Conservation (phyloP, 495 filamentous ascomycete genomes). For the Annulohypoxylon nitens region DNA sequence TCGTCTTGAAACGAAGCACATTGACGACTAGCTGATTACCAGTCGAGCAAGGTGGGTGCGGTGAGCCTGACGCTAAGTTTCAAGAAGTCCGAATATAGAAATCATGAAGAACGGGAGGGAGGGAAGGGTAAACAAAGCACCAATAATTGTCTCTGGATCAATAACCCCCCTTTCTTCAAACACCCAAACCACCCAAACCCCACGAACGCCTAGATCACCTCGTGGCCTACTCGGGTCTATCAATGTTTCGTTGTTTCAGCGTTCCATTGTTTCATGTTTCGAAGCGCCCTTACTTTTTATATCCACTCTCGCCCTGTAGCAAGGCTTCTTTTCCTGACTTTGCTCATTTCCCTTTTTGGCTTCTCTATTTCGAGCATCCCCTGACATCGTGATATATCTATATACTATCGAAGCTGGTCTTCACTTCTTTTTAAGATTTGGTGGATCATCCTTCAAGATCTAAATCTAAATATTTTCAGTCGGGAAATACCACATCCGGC, state of each 20-base stretch:
- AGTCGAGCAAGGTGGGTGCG: conserved; percentile 24
- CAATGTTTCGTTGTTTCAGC: conserved; percentile 37
- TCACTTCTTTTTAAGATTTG: conserved; percentile 14
- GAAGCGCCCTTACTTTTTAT: conserved; percentile 47
- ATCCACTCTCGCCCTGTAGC: conserved; percentile 24
- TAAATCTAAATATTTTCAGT: conserved; percentile 10
- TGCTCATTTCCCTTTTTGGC: conserved; percentile 29
- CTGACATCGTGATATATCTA: conserved; percentile 33
- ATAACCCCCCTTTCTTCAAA: conserved; percentile 1
- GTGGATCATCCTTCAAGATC: conserved; percentile 33
- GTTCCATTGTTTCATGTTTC: conserved; percentile 51
- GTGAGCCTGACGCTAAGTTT: conserved; percentile 43
- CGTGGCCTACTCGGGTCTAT: conserved; percentile 21
- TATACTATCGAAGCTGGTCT: background rate
- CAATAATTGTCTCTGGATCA: conserved; percentile 1
- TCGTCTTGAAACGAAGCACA: conserved; percentile 32
- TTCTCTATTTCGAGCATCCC: conserved; percentile 6
- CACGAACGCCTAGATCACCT: conserved; percentile 38
- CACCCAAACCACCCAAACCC: conserved; percentile 5
- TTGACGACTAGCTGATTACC: conserved; percentile 27
- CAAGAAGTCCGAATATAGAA: conserved; percentile 39
- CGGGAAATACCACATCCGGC: conserved; percentile 29
- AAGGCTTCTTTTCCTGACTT: conserved; percentile 16
- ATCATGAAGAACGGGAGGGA: conserved; percentile 25
- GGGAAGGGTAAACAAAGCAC: conserved; percentile 21